Evolutionary conservation across 106 monocot genomes (phyloP).

Genomic region (Dendrobium huoshanense): DNA sequence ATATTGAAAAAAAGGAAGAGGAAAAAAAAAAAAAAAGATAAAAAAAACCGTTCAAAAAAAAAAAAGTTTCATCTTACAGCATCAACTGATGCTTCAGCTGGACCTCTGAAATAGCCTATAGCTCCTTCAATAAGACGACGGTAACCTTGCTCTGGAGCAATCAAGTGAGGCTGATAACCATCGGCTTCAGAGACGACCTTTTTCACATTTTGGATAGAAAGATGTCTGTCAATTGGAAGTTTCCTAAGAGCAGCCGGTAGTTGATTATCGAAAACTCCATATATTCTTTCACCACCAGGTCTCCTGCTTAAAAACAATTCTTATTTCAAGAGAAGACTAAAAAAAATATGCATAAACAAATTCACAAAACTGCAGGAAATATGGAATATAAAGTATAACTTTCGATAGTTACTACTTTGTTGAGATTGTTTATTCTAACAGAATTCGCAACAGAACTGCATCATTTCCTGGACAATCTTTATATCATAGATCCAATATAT

Average conservation of each 20-base stretch:
- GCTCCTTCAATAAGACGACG: constrained; percentile 57
- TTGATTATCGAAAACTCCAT: constrained; percentile 73
- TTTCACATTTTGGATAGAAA: constrained; percentile 64
- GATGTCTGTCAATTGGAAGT: constrained; percentile 57
- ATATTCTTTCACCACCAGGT: constrained; percentile 68
- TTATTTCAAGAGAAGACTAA: neutral
- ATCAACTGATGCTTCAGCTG: constrained; percentile 66
- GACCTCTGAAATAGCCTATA: constrained; percentile 50
- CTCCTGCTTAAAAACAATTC: constrained; percentile 29
- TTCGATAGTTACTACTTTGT: neutral
- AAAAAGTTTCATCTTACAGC: constrained; percentile 32
- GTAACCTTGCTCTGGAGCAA: constrained; percentile 81
- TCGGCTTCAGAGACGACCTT: constrained; percentile 68
- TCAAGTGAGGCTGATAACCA: constrained; percentile 78
- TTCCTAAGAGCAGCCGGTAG: constrained; percentile 62
- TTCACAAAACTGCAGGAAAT: neutral
- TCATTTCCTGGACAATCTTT: neutral
- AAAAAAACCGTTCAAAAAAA: too few relatives aligned
- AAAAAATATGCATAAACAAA: neutral
- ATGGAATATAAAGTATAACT: neutral
- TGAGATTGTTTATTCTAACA: neutral
- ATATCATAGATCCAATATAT: neutral
- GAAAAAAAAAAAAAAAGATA: too few relatives aligned
- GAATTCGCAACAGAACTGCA: neutral
- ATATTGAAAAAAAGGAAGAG: too few relatives aligned